Evolutionary conservation across 495 filamentous ascomycete genomes (phyloP), one percentile per base, ranked within the genome.

Genomic region (Trichoderma virens): DNA sequence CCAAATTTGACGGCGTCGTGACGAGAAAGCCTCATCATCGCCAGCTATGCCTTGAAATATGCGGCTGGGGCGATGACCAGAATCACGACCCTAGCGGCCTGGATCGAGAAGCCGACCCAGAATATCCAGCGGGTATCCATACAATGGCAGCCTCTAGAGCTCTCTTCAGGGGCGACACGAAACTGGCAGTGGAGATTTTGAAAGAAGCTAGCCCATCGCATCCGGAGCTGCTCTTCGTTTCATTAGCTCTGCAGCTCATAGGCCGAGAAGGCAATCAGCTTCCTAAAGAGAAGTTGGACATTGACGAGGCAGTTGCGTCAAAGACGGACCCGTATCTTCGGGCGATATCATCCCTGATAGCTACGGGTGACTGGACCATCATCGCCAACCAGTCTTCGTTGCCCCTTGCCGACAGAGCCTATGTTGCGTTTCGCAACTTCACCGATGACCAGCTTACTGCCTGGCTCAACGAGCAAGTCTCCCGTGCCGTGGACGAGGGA

Each of bases 341-440:
- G 61, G 92, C 93, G 0, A 88, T 98, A 62, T 89, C 96, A n/a
- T 87, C 90, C n/a, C 86, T 92, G 62, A 91, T 97, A 61, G 87
- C 90, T 60, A 92, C 89, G 27, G 91, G 91, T 8, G 85, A 95
- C 71, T 98, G 94, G 94, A 78, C 84, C 31, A 84, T 85, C 13
- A 91, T 98, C 25, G 84, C 90, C 63, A 83, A 90, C 61, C 92
- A 97, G 71, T 79, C 81, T 4, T 91, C 91, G 34, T 82, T 98
- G 0, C 91, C 94, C 0, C 82, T 98, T 16, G 84, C 85, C 47
- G 91, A 97, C 67, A 90, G 95, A 14, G 82, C 95, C 41, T 90
- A 88, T 31, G 87, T 97, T 11, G 94, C 95, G 0, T 76, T 98
- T 31, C 85, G 90, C 66, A 90, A 93, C 79, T 83, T 98, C 38